Conservation (phyloP, 768 basidiomycete species). For the Panaeolus papilionaceus region DNA sequence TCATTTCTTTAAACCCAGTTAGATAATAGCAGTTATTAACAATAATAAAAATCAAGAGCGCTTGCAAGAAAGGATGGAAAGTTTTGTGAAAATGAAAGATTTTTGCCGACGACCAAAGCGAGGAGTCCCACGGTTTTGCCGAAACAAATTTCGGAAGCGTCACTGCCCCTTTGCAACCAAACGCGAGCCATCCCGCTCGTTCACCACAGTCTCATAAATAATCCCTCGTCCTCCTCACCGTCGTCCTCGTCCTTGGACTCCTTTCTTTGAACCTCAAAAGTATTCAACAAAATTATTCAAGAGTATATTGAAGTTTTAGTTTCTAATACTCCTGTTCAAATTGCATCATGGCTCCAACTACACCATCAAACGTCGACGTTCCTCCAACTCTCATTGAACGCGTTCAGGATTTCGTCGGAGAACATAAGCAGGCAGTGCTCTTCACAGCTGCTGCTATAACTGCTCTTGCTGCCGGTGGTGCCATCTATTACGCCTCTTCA, state of each 20-base stretch:
- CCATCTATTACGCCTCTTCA: slow-evolving; percentile 73
- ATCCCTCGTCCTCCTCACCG: neutral
- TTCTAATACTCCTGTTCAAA: slow-evolving; percentile 12
- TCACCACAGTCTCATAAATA: slow-evolving; percentile 3
- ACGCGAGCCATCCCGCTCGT: slow-evolving; percentile 13
- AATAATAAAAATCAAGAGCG: neutral
- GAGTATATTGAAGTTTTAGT: slow-evolving; percentile 4
- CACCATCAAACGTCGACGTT: slow-evolving; percentile 20
- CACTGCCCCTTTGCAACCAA: slow-evolving; percentile 14
- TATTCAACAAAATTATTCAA: neutral
- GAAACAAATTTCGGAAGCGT: slow-evolving; percentile 15
- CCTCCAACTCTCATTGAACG: slow-evolving; percentile 51
- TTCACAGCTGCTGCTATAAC: slow-evolving; percentile 72
- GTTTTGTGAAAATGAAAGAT: too few species aligned
- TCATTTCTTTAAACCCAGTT: neutral
- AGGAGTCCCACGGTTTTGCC: slow-evolving; percentile 10
- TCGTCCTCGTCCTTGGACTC: neutral
- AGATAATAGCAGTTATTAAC: neutral
- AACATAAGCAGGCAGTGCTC: slow-evolving; percentile 77
- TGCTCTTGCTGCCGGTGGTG: slow-evolving; percentile 71
- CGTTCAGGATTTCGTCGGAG: slow-evolving; percentile 69
- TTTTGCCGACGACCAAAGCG: neutral
- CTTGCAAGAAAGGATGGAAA: neutral
- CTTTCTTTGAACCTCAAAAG: neutral
- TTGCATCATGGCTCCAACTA: slow-evolving; percentile 20